phyloP scores from a whole-genome alignment of 768 basidiomycete genomes.

The Phlegmacium glaucopus region DNA sequence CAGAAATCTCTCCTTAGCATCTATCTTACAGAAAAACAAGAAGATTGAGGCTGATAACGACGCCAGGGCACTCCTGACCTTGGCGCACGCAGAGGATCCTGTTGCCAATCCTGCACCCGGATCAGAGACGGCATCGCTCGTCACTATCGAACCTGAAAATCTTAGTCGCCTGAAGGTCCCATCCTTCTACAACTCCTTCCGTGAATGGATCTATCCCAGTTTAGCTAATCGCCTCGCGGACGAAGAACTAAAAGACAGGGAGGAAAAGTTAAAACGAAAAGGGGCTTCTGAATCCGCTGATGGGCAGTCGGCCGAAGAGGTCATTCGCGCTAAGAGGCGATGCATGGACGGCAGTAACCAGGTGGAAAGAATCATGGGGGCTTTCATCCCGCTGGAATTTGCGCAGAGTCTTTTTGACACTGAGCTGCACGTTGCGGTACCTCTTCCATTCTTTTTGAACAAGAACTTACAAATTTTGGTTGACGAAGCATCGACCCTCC shows the following conservation, averaged over 20 bases:
- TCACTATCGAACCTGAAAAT: slow-evolving; percentile 4
- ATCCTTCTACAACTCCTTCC: neutral
- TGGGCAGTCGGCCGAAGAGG: neutral
- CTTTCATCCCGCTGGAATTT: neutral
- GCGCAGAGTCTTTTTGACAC: neutral
- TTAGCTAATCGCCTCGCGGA: neutral
- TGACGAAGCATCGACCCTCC: no score
- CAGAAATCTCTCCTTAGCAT: neutral
- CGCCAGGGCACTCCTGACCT: neutral
- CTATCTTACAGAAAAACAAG: no score
- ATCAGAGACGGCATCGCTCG: slow-evolving; percentile 10
- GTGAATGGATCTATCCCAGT: neutral
- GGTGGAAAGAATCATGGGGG: neutral
- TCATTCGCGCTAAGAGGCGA: neutral
- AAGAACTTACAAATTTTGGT: no score
- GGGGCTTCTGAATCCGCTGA: neutral
- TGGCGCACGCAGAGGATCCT: slow-evolving; percentile 1
- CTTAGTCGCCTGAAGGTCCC: neutral
- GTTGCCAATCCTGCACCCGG: neutral
- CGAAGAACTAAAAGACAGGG: no score
- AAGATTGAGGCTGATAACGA: slow-evolving; percentile 7
- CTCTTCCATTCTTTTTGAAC: slow-evolving; percentile 22
- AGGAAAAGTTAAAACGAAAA: neutral
- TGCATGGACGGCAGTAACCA: neutral
- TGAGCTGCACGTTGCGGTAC: slow-evolving; percentile 16